Percentiles rank a stretch among this genome's conserved stretches.
Conservation (phyloP, 2,329 filamentous ascomycete species). For the Penicillium sp. region DNA sequence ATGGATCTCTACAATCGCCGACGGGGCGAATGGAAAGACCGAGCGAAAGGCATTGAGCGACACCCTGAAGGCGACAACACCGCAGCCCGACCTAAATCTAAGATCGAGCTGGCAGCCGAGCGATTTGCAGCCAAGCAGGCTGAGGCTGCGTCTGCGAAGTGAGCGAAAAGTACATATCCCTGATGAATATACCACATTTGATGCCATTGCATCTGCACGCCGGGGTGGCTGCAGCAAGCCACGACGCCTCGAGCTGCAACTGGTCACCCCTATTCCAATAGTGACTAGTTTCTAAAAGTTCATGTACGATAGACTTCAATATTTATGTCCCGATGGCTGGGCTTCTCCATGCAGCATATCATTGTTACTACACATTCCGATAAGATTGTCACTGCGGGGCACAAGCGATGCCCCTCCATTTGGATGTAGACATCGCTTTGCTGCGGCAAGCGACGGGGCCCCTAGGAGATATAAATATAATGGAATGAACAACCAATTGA, state of each 20-base stretch:
- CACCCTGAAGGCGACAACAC: conserved; percentile 22
- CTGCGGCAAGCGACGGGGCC: not conserved
- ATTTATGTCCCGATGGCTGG: not conserved
- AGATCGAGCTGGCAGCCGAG: conserved; percentile 62
- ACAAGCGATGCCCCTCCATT: not conserved
- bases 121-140: conserved; percentile 54
- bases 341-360: not conserved
- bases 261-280: not conserved
- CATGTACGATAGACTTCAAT: not conserved
- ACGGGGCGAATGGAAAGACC: conserved; percentile 66
- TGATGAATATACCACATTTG: conserved; percentile 1
- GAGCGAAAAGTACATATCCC: conserved; percentile 7
- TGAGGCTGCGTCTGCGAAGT: conserved; percentile 11
- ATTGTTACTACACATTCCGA: not conserved
- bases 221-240: not conserved
- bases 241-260: not conserved
- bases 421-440: not conserved
- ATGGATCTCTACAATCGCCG: conserved; percentile 72
- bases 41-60: conserved; percentile 58
- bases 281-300: not conserved
- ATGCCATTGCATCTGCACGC: not conserved
- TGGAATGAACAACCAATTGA: too few relatives aligned
- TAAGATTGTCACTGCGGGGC: not conserved
- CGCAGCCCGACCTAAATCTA: conserved; percentile 50
- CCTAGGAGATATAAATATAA: too few relatives aligned